Percentiles rank a stretch among this genome's conserved stretches.
phyloP scores from a whole-genome alignment of 225 moss, liverwort and hornwort species.

The Sphagnum contortum region DNA sequence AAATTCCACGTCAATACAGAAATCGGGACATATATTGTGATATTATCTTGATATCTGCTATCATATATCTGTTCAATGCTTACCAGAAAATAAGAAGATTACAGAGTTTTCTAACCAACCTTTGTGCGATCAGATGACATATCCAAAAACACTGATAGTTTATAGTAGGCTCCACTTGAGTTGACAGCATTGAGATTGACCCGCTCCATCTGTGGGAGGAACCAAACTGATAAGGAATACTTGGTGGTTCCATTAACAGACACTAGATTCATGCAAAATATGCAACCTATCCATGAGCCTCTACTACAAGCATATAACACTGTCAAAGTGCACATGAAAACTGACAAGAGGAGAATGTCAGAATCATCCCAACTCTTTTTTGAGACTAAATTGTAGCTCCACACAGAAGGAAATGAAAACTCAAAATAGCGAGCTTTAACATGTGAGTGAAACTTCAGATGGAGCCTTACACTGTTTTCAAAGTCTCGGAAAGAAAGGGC shows the following conservation, averaged over 20 bases:
- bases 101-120: conserved; percentile 16
- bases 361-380: not conserved
- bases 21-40: too few species aligned
- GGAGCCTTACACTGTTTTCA: conserved; percentile 67
- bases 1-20: too few species aligned
- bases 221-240: too few species aligned
- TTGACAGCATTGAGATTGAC: conserved; percentile 77
- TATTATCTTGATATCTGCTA: too few species aligned
- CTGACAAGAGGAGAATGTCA: not conserved
- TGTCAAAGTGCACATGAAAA: too few species aligned
- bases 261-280: too few species aligned
- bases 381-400: not conserved
- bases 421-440: not conserved
- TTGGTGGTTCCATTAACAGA: too few species aligned
- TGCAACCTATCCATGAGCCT: too few species aligned
- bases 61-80: too few species aligned
- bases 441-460: not conserved
- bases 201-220: conserved; percentile 70
- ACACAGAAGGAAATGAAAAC: not conserved
- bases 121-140: conserved; percentile 97
- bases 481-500: conserved; percentile 87
- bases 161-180: conserved; percentile 78
- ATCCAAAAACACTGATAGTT: conserved; percentile 85
- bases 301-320: too few species aligned
- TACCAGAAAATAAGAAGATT: not conserved